phyloP scores from a whole-genome alignment of 129 eudicot species.

The Artemisia annua region DNA sequence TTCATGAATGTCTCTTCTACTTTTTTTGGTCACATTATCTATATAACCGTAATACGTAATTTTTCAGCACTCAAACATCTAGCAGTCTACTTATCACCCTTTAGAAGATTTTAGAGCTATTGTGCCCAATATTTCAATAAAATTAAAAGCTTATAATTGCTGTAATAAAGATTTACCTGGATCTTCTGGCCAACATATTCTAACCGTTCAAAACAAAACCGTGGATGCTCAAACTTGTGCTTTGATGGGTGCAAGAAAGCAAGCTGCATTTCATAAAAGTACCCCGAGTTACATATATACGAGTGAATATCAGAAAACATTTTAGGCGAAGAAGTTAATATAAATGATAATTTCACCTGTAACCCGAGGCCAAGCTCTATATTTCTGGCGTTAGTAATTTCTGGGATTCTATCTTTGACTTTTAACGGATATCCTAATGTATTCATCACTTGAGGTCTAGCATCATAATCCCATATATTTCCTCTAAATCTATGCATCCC shows the following conservation, averaged over 20 bases:
- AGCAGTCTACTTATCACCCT: too few species aligned
- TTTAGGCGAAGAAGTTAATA: neutral
- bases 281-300: slow-evolving; percentile 1
- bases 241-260: slow-evolving; percentile 90
- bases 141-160: neutral
- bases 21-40: slow-evolving; percentile 8
- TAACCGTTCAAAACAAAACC: slow-evolving; percentile 88
- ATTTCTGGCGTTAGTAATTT: slow-evolving; percentile 94
- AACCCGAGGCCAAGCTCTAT: slow-evolving; percentile 95
- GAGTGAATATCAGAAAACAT: neutral
- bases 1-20: slow-evolving; percentile 73
- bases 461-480: slow-evolving; percentile 89
- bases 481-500: slow-evolving; percentile 98
- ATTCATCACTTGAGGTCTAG: slow-evolving; percentile 80
- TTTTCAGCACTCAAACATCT: neutral
- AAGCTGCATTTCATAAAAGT: slow-evolving; percentile 51
- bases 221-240: slow-evolving; percentile 89
- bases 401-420: slow-evolving; percentile 76
- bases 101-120: too few species aligned
- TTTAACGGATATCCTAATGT: slow-evolving; percentile 74
- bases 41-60: too few species aligned
- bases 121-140: neutral
- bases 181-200: slow-evolving; percentile 95
- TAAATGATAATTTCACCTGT: slow-evolving; percentile 49
- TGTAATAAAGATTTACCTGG: slow-evolving; percentile 54